Base-by-base conservation (phyloP, 2,329 filamentous ascomycete genomes). In the Apiospora hydei region DNA sequence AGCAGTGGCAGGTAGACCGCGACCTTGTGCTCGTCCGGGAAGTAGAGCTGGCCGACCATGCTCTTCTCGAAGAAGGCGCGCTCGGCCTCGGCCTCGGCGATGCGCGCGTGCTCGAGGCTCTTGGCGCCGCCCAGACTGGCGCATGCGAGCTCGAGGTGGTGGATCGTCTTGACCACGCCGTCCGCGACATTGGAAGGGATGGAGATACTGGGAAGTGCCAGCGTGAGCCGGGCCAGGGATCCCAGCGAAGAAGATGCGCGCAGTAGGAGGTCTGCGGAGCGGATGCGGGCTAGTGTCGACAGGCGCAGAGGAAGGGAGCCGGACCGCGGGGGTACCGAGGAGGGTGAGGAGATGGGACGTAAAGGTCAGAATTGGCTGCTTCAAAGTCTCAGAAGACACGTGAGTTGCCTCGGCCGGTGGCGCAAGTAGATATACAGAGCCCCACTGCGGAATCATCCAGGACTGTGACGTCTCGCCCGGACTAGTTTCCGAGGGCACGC, bases 1-100 rank as follows among this genome's bases (percentile, higher is more conserved):
- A 99, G 84, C 14, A 99, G 84, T 1, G 96, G 96, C 77, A 99
- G 83, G 81, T 99, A 99, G 0, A 99, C 96, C 0, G 96, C 96
- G 34, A 99, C 90, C 83, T 98, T 99, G 82, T 99, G 96, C 84
- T 99, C 96, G 79, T 99, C 96, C 0, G 96, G 96, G 82, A 99
- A 99, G 82, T 98, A 99, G 2, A 98, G 92, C 84, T 98, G 96
- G 0, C 95, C 96, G 16, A 99, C 96, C 96, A 99, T 99, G 79
- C 94, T 97, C 83, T 97, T 97, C 83, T 99, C 96, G 77, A 99
- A 99, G 83, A 99, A 99, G 0, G 96, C 96, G 73, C 93, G 91
- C 81, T 99, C 96, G 0, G 95, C 96, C 80, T 97, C 94, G 3
- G 90, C 89, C 82, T 98, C 95, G 7, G 96, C 96, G 67, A 94